A percentile compares a stretch with the other conserved stretches of the same genome.
These are phyloP conservation scores for Erucastrum elatum DNA, from an alignment of 345 rosid genomes.

Conservation along the genomic window DNA sequence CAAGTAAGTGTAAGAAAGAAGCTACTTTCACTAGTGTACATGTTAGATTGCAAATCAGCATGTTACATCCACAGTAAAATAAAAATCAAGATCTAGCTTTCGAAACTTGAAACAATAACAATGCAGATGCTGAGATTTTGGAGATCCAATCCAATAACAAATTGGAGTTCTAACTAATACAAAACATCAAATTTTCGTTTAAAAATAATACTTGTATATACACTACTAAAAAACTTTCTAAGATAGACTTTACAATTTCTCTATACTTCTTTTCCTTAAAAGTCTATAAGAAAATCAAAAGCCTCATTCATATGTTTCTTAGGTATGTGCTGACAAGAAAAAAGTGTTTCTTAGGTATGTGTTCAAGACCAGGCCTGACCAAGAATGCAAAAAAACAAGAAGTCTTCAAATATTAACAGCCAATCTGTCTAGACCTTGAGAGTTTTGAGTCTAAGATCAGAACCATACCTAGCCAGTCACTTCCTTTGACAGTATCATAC, in stretches of 20 bases:
- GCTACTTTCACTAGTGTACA: background rate
- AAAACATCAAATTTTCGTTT: background rate
- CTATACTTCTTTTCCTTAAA: background rate
- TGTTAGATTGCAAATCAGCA: background rate
- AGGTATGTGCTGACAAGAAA: background rate
- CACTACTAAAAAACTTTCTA: background rate
- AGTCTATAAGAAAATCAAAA: background rate
- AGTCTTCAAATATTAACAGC: background rate
- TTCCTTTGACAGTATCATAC: constrained; percentile 99
- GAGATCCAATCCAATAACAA: background rate
- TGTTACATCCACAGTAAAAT: background rate
- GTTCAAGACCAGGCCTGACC: background rate
- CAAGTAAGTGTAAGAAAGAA: background rate
- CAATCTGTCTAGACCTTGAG: background rate
- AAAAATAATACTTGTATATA: no score
- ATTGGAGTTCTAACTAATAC: background rate
- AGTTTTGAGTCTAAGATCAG: background rate
- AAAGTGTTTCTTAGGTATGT: background rate
- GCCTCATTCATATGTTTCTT: background rate
- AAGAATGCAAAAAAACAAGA: background rate
- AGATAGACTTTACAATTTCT: background rate
- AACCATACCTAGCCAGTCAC: constrained; percentile 92
- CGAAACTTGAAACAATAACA: background rate
- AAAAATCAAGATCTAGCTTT: background rate
- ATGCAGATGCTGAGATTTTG: background rate